A percentile compares a stretch with the other conserved stretches of the same genome.
Evolutionary conservation across 495 filamentous ascomycete species (phyloP).

Genomic region (Penicillium cosmopolitanum): DNA sequence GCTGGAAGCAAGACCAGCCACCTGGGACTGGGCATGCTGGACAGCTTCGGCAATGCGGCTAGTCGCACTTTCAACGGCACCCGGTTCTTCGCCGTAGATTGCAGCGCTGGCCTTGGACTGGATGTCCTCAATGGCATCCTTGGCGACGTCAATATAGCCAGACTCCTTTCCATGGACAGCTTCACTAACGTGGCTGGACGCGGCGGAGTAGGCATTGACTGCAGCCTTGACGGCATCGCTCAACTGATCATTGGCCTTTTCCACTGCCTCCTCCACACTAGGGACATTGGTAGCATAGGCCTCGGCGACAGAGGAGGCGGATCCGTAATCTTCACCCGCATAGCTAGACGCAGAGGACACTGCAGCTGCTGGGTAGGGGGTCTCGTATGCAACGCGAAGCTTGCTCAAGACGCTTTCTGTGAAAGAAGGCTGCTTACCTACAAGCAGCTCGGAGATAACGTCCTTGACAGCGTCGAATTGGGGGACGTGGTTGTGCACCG

Average conservation of each 20-base stretch:
- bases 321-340: conserved; percentile 59
- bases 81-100: conserved; percentile 58
- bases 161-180: conserved; percentile 60
- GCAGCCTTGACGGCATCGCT: conserved; percentile 62
- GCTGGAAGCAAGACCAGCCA: conserved; percentile 47
- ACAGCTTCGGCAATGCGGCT: conserved; percentile 48
- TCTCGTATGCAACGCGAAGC: conserved; percentile 66
- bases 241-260: conserved; percentile 57
- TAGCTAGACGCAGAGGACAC: conserved; percentile 58
- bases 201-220: conserved; percentile 51
- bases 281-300: conserved; percentile 60
- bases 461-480: conserved; percentile 73
- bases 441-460: conserved; percentile 75
- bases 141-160: conserved; percentile 51
- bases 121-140: conserved; percentile 51
- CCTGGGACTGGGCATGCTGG: conserved; percentile 51
- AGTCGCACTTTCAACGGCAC: conserved; percentile 58
- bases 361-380: conserved; percentile 51
- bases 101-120: conserved; percentile 57
- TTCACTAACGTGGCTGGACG: conserved; percentile 51
- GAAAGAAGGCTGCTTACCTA: conserved; percentile 78
- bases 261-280: conserved; percentile 61
- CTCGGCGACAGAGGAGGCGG: conserved; percentile 56
- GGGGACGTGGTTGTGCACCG: conserved; percentile 52
- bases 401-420: conserved; percentile 78